These are phyloP conservation scores for Mrakia gelida DNA, from an alignment of 768 basidiomycete species.

Conservation along the genomic window DNA sequence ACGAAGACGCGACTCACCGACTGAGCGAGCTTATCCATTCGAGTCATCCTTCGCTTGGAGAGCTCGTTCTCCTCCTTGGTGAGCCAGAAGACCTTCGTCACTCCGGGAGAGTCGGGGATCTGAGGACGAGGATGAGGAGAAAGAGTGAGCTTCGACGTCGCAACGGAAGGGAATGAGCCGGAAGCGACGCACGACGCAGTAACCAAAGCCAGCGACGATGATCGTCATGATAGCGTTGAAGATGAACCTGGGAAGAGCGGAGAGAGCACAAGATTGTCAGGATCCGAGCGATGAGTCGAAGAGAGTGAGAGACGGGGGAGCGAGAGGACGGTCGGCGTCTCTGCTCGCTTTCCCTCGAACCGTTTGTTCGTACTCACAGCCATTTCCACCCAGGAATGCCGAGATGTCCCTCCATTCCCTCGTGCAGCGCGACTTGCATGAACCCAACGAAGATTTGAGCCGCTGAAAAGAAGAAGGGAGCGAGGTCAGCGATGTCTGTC, in stretches of 20 bases:
- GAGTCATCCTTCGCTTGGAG: slow-evolving; percentile 32
- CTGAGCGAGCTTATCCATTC: slow-evolving; percentile 22
- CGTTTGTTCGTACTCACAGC: slow-evolving; percentile 21
- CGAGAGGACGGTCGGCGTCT: not conserved
- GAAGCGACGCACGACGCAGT: not conserved
- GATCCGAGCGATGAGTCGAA: not conserved
- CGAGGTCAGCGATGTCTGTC: too few species aligned
- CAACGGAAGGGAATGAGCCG: not conserved
- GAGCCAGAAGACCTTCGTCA: slow-evolving; percentile 35
- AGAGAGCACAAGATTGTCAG: too few species aligned
- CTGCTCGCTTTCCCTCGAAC: too few species aligned
- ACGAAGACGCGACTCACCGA: slow-evolving; percentile 27
- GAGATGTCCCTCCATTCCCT: slow-evolving; percentile 29
- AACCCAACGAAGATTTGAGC: slow-evolving; percentile 26
- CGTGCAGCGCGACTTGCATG: slow-evolving; percentile 36
- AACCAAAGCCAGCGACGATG: slow-evolving; percentile 32
- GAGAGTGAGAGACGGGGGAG: not conserved
- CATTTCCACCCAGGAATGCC: slow-evolving; percentile 35
- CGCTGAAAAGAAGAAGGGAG: not conserved
- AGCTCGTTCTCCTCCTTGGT: slow-evolving; percentile 32
- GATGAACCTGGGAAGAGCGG: not conserved
- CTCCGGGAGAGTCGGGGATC: slow-evolving; percentile 29
- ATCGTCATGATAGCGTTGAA: slow-evolving; percentile 32
- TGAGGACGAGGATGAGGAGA: not conserved
- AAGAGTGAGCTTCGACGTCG: not conserved